Percentiles rank a stretch among this genome's conserved stretches.
These are phyloP conservation scores for Cucurbita moschata DNA, from an alignment of 306 rosid genomes.

Conservation along the genomic window DNA sequence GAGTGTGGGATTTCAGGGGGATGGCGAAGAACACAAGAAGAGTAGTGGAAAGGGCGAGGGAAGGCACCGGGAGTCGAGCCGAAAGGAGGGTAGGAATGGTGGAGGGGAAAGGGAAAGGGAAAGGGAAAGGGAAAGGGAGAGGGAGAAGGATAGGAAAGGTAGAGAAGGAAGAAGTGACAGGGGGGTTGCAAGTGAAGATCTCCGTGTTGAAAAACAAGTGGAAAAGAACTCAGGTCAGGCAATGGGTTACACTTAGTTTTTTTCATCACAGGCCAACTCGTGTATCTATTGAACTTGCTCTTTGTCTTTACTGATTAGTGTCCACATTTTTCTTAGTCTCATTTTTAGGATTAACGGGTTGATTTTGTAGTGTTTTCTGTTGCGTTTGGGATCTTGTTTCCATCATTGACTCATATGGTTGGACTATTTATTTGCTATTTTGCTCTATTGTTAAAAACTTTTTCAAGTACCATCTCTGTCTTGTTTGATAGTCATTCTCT, in stretches of 20 bases:
- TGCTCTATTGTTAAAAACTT: not conserved
- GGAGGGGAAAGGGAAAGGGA: conserved; percentile 50
- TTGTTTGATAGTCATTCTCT: not conserved
- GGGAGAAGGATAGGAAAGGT: conserved; percentile 57
- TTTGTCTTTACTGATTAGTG: not conserved
- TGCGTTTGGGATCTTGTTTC: not conserved
- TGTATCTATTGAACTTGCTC: not conserved
- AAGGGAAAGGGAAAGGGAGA: conserved; percentile 50
- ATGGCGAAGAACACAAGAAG: conserved; percentile 61
- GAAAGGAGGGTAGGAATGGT: conserved; percentile 58
- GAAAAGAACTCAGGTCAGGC: conserved; percentile 73
- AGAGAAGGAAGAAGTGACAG: conserved; percentile 62
- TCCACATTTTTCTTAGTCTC: not conserved
- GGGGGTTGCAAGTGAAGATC: conserved; percentile 45
- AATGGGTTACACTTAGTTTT: not conserved
- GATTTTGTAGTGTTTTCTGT: not conserved
- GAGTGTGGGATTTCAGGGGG: conserved; percentile 47
- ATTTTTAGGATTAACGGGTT: not conserved
- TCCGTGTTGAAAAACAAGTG: conserved; percentile 38
- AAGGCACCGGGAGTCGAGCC: conserved; percentile 62
- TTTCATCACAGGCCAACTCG: not conserved
- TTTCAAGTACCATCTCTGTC: not conserved
- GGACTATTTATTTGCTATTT: not conserved
- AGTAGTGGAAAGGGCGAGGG: conserved; percentile 62
- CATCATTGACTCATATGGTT: not conserved